Evolutionary conservation across 2,329 filamentous ascomycete species (phyloP).

Genomic region (Plectosphaerella cucumerina): DNA sequence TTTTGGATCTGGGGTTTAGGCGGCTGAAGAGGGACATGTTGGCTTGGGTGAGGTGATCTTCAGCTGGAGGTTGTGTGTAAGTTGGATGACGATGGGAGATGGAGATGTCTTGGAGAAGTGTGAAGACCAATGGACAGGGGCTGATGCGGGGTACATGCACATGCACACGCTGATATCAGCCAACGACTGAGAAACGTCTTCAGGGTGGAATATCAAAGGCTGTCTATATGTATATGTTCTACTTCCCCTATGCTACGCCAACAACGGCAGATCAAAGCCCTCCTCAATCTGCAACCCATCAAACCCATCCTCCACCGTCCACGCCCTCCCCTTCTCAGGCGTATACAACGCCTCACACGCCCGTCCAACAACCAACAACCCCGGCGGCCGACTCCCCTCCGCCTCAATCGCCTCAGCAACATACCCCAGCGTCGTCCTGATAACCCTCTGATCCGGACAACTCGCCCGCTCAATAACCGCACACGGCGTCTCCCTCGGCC

Average conservation of each 20-base stretch:
- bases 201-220: too few species aligned
- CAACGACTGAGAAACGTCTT: too few species aligned
- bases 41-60: not conserved
- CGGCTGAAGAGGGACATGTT: not conserved
- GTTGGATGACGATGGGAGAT: too few species aligned
- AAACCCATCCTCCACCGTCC: constrained; percentile 87
- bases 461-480: constrained; percentile 91
- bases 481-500: constrained; percentile 78
- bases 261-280: not conserved
- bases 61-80: too few species aligned
- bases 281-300: constrained; percentile 57
- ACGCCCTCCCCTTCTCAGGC: constrained; percentile 55
- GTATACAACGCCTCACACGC: constrained; percentile 75
- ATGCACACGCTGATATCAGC: too few species aligned
- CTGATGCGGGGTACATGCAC: too few species aligned
- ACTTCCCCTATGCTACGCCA: not conserved
- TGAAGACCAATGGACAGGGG: too few species aligned
- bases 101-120: too few species aligned
- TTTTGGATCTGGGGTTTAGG: not conserved
- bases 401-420: constrained; percentile 81
- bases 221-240: too few species aligned
- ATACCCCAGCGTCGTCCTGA: constrained; percentile 76
- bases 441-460: constrained; percentile 90
- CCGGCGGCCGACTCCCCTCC: constrained; percentile 85
- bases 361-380: constrained; percentile 77